These are phyloP conservation scores for Fraxinus floribunda DNA, from an alignment of 305 asterid genomes.

Conservation along the genomic window DNA sequence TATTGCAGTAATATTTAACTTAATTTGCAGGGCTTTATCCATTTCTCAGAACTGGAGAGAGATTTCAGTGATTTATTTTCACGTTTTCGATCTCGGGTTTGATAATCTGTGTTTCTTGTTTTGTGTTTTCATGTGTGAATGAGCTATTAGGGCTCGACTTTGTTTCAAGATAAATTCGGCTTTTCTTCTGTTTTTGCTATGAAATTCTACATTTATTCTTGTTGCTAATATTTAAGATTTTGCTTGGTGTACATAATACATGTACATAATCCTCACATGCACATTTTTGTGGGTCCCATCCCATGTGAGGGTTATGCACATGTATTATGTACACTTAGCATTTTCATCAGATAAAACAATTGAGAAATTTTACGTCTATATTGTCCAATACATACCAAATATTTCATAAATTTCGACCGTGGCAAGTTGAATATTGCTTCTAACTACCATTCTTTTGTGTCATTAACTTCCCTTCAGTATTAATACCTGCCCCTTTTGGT, in stretches of 20 bases:
- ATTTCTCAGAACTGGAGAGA: slow-evolving; percentile 11
- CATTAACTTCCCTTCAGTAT: not conserved
- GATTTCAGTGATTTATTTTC: slow-evolving; percentile 29
- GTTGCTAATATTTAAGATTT: not conserved
- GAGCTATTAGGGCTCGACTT: slow-evolving; percentile 37
- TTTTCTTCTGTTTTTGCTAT: slow-evolving; percentile 32
- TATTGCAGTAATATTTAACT: slow-evolving; percentile 24
- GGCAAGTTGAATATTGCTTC: not conserved
- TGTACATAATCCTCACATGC: no score
- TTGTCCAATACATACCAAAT: not conserved
- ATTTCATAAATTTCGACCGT: not conserved
- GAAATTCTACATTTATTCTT: slow-evolving; percentile 16
- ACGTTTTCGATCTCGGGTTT: slow-evolving; percentile 44
- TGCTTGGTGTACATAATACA: no score
- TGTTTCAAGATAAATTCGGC: slow-evolving; percentile 22
- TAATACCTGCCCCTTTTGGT: not conserved
- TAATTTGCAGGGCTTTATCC: slow-evolving; percentile 30
- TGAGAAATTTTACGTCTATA: not conserved
- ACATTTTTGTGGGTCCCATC: no score
- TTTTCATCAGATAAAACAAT: not conserved
- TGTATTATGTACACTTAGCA: no score
- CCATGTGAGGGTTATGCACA: no score
- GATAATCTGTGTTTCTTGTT: slow-evolving; percentile 31
- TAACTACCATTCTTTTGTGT: not conserved
- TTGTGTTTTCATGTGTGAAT: slow-evolving; percentile 23